Evolutionary conservation across 179 eudicot genomes (phyloP), one percentile per base, ranked within the genome.

Genomic region (Amaranthus tricolor): DNA sequence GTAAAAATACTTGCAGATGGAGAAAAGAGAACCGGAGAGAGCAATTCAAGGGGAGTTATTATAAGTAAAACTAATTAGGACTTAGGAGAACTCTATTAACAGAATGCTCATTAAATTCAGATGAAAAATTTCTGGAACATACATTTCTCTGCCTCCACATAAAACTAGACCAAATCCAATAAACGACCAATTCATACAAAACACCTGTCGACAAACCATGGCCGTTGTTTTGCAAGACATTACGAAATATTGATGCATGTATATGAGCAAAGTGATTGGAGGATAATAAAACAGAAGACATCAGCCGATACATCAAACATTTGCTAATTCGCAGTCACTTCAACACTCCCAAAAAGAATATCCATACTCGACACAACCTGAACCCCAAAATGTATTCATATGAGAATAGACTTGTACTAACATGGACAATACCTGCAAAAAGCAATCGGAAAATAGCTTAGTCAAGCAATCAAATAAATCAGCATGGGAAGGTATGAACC

Each of bases 311-410:
- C 82, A 73, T 50, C 58, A 56, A 62, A 47, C 63, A 54, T 54
- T 49, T 24, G 66, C 76, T 17, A 53, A 62, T 21, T n/a, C 57
- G 50, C 74, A 40, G 53, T 51, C 61, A 56, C 75, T 24, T 11
- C 62, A 60, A 40, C 49, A 66, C 51, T 75, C 78, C 44, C 72
- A 17, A 24, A 15, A 67, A 31, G 56, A 58, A 66, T 60, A 76
- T 61, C 60, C 63, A 71, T n/a, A 47, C 44, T n/a, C 12, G 68
- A 60, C 58, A 59, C 70, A 51, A 40, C 16, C 49, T 53, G 60
- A 40, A 76, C 79, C 72, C 71, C 66, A 79, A 79, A 68, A 68
- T 52, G 77, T 61, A 60, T 58, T 73, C 76, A 52, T 48, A 66
- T 43, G 71, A 66, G 61, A 79, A 51, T 40, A 55, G 47, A 31